Conservation (phyloP, 2,329 filamentous ascomycete genomes). For the Beauveria brongniartii region DNA sequence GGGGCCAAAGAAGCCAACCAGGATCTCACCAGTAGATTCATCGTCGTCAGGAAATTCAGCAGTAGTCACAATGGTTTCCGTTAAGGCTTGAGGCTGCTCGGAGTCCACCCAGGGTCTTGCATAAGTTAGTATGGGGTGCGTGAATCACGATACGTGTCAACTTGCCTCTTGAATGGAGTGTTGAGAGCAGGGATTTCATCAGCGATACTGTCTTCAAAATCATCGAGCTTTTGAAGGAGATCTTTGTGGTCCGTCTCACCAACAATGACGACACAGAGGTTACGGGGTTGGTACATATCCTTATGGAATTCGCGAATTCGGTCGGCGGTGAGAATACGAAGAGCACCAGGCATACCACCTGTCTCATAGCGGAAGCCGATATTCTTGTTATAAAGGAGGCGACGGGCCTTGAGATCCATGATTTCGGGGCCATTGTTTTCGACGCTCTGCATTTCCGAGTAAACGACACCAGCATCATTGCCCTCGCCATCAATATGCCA, state of each 20-base stretch:
- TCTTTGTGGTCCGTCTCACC: slow-evolving; percentile 81
- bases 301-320: slow-evolving; percentile 91
- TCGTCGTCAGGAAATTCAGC: slow-evolving; percentile 96
- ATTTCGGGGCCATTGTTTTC: slow-evolving; percentile 79
- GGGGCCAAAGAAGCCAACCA: slow-evolving; percentile 81
- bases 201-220: slow-evolving; percentile 81
- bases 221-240: slow-evolving; percentile 71
- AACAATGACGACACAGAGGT: slow-evolving; percentile 84
- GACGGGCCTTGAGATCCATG: slow-evolving; percentile 75
- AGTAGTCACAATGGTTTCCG: slow-evolving; percentile 63
- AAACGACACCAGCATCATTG: slow-evolving; percentile 93
- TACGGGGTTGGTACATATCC: slow-evolving; percentile 97
- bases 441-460: slow-evolving; percentile 97
- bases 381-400: slow-evolving; percentile 77
- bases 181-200: slow-evolving; percentile 70
- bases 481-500: slow-evolving; percentile 91
- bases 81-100: slow-evolving; percentile 62
- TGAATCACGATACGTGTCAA: not conserved
- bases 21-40: slow-evolving; percentile 82
- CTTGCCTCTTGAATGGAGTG: slow-evolving; percentile 62
- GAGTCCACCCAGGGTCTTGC: slow-evolving; percentile 80
- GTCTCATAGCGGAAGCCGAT: slow-evolving; percentile 96
- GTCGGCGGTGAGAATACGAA: slow-evolving; percentile 78
- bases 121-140: not conserved
- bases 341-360: slow-evolving; percentile 90